Evolutionary conservation across 192 early-diverging fungal genomes (phyloP), one percentile per base, ranked within the genome.

Genomic region (Dissophora globulifera): DNA sequence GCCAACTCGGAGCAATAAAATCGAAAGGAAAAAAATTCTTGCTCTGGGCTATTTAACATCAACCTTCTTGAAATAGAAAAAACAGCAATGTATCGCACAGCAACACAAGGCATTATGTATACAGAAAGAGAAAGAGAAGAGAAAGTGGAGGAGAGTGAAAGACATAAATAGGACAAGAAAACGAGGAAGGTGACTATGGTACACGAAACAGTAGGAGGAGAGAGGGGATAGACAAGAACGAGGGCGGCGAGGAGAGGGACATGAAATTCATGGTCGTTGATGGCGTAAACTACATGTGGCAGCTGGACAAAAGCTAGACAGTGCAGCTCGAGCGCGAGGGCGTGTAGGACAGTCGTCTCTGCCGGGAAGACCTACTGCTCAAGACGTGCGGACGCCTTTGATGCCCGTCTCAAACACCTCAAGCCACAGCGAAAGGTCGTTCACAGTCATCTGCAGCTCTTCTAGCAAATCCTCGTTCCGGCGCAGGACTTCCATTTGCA

Each of bases 321-420:
- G 38, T 13, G 38, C 7, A 10, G 7, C 13, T 40, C 7, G 13
- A 40, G 38, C 38, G 13, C 7, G 8, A 13, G 8, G 38, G 8
- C 7, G 38, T 10, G 8, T 40, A 10, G 38, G 13, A 10, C 13
- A 40, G 38, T 40, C 38, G 38, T 13, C 8, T 10, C 7, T 10
- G 8, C 38, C 7, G 38, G 13, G 38, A 40, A 40, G 13, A n/a
- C 25, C 6, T 45, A 19, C 16, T 4, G 26, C 29, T 61, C 46
- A 61, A 6, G 51, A 58, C 20, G 70, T 16, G 17, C 61, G 54
- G 42, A 76, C 64, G 27, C 33, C 62, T 58, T 62, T 75, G 41
- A 82, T 79, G 9, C 82, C 79, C 15, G 75, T 71, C 11, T 83
- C 82, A 52, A 83, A 74, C n/a, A 83, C 63, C 32, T 71, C 74